Evolutionary conservation across 1,284 basidiomycete genomes (phyloP).

Genomic region (Tilletia walkeri): DNA sequence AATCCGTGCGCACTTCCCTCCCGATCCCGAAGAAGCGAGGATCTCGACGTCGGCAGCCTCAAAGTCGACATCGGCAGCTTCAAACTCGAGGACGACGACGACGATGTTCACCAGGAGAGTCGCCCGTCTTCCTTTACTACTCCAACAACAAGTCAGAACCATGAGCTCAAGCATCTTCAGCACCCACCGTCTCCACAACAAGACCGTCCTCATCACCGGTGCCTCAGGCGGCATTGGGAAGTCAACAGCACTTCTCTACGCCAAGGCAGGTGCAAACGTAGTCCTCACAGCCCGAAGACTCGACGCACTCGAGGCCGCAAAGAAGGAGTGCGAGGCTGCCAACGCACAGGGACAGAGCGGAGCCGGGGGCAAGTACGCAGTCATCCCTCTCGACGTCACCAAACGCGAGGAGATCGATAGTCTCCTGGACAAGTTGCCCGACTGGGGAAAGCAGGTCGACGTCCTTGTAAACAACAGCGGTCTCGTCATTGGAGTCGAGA

Average conservation of each 20-base stretch:
- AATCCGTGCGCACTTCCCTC: not conserved
- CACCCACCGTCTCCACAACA: conserved; percentile 64
- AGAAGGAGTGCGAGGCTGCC: conserved; percentile 64
- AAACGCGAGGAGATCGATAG: conserved; percentile 35
- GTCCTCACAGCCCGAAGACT: conserved; percentile 58
- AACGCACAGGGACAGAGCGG: conserved; percentile 71
- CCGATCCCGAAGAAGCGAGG: too few relatives aligned
- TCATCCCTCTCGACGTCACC: conserved; percentile 46
- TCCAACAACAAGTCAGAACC: not conserved
- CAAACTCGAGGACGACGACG: not conserved
- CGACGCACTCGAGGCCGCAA: conserved; percentile 52
- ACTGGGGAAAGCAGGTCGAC: conserved; percentile 49
- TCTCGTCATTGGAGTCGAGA: conserved; percentile 75
- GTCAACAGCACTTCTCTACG: conserved; percentile 42
- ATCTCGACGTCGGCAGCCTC: too few relatives aligned
- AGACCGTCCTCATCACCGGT: conserved; percentile 82
- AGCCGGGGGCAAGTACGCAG: conserved; percentile 54
- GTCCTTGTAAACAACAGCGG: conserved; percentile 61
- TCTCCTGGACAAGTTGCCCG: conserved; percentile 34
- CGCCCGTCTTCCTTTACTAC: too few relatives aligned
- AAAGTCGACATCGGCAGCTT: not conserved
- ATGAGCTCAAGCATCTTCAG: conserved; percentile 28
- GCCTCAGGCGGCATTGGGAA: conserved; percentile 76
- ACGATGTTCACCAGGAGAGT: too few relatives aligned
- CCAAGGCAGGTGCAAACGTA: conserved; percentile 57